phyloP scores from a whole-genome alignment of 768 basidiomycete species.

The Asterophora parasitica region DNA sequence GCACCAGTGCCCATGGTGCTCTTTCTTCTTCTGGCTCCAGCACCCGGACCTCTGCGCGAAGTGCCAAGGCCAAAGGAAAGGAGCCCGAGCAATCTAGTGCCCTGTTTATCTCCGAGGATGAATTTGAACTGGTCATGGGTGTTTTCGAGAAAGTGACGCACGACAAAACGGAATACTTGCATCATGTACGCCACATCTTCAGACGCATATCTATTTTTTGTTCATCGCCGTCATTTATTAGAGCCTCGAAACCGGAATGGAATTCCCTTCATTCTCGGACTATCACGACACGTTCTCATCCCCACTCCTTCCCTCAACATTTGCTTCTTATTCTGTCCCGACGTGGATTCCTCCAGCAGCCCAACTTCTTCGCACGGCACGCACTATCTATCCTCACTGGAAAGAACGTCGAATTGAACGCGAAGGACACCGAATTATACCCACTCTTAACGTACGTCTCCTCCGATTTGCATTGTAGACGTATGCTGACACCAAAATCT shows the following conservation, averaged over 20 bases:
- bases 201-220: constrained; percentile 3
- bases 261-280: constrained; percentile 69
- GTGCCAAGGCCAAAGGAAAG: constrained; percentile 82
- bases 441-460: constrained; percentile 72
- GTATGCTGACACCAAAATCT: constrained; percentile 29
- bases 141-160: constrained; percentile 88
- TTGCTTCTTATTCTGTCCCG: constrained; percentile 67
- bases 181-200: constrained; percentile 61
- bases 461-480: neutral
- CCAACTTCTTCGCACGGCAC: constrained; percentile 63
- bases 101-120: constrained; percentile 74
- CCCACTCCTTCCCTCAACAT: constrained; percentile 53
- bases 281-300: constrained; percentile 68
- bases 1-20: constrained; percentile 74
- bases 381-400: constrained; percentile 84
- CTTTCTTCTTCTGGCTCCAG: constrained; percentile 34
- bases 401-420: constrained; percentile 76
- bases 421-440: constrained; percentile 81
- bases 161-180: constrained; percentile 82
- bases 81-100: constrained; percentile 64
- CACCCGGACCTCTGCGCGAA: constrained; percentile 53
- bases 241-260: constrained; percentile 61
- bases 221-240: constrained; percentile 19
- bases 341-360: constrained; percentile 61
- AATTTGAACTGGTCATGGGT: constrained; percentile 94